Percentiles rank a stretch among this genome's conserved stretches.
Conservation (phyloP, 768 basidiomycete genomes). For the Panaeolus cyanescens region DNA sequence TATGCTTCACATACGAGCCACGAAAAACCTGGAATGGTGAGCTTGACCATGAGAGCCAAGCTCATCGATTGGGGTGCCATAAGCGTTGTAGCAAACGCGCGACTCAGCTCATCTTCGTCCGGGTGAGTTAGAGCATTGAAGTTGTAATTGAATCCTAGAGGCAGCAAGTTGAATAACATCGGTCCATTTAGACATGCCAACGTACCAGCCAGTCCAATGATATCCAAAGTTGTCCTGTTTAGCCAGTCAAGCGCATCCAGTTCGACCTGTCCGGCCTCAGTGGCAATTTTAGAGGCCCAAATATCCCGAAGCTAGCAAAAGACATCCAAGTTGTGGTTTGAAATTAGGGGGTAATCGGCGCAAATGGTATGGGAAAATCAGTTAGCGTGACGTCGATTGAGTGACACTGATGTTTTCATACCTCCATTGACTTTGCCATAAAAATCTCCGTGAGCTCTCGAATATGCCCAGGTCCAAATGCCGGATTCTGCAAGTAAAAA, state of each 20-base stretch:
- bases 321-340: background rate
- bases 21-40: constrained; percentile 35
- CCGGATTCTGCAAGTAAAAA: constrained; percentile 50
- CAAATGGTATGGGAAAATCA: too few species aligned
- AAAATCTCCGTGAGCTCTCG: constrained; percentile 55
- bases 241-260: constrained; percentile 68
- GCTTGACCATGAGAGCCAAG: constrained; percentile 31
- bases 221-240: constrained; percentile 64
- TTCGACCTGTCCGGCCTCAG: constrained; percentile 24
- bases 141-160: constrained; percentile 32
- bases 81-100: constrained; percentile 54
- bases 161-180: constrained; percentile 14
- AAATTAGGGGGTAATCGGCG: too few species aligned
- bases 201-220: constrained; percentile 61
- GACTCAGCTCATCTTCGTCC: constrained; percentile 49
- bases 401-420: too few species aligned
- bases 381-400: too few species aligned
- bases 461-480: constrained; percentile 58
- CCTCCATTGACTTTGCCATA: constrained; percentile 49
- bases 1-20: constrained; percentile 32
- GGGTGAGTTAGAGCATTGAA: constrained; percentile 28
- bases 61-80: constrained; percentile 37
- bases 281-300: constrained; percentile 38
- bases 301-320: constrained; percentile 56
- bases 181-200: background rate